These are phyloP conservation scores for Colletotrichum tabaci DNA, from an alignment of 2,329 filamentous ascomycete species.

Conservation along the genomic window DNA sequence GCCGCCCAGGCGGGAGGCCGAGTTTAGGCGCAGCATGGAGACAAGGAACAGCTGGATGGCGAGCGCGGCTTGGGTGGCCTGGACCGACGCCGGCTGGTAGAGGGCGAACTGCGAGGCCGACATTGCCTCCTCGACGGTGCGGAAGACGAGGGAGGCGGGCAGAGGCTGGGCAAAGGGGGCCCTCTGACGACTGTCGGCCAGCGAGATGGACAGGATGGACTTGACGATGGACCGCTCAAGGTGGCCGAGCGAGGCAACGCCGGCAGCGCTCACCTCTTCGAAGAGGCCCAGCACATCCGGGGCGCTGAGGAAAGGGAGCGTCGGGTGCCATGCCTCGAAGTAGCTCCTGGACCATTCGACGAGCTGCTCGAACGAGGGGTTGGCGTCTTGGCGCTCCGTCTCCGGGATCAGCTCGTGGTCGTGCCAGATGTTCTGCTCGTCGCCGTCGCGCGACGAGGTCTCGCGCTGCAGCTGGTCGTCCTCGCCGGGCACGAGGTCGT, in stretches of 20 bases:
- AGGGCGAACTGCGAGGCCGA: slow-evolving; percentile 63
- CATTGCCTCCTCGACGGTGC: slow-evolving; percentile 64
- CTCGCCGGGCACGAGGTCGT: slow-evolving; percentile 68
- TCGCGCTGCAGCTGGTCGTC: slow-evolving; percentile 62
- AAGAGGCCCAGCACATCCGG: slow-evolving; percentile 64
- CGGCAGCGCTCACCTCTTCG: slow-evolving; percentile 57
- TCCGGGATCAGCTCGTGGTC: slow-evolving; percentile 51
- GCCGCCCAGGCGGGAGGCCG: slow-evolving; percentile 69
- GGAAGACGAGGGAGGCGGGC: slow-evolving; percentile 62
- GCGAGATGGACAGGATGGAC: slow-evolving; percentile 67
- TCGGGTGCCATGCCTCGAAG: slow-evolving; percentile 71
- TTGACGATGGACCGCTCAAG: slow-evolving; percentile 61
- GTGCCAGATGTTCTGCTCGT: slow-evolving; percentile 53
- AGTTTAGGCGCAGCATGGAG: slow-evolving; percentile 70
- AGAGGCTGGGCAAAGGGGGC: slow-evolving; percentile 48
- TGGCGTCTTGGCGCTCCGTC: slow-evolving; percentile 5
- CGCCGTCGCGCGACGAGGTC: slow-evolving; percentile 30
- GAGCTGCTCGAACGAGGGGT: slow-evolving; percentile 62
- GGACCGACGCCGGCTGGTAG: slow-evolving; percentile 62
- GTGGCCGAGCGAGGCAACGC: slow-evolving; percentile 48
- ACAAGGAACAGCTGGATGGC: slow-evolving; percentile 69
- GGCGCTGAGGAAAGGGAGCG: slow-evolving; percentile 70
- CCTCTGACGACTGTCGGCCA: slow-evolving; percentile 66
- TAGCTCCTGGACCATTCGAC: slow-evolving; percentile 66
- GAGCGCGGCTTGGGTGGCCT: slow-evolving; percentile 65